A percentile compares a stretch with the other conserved stretches of the same genome.
Evolutionary conservation across 768 basidiomycete species (phyloP).

Genomic region (Phlebiopsis flavidoalba): DNA sequence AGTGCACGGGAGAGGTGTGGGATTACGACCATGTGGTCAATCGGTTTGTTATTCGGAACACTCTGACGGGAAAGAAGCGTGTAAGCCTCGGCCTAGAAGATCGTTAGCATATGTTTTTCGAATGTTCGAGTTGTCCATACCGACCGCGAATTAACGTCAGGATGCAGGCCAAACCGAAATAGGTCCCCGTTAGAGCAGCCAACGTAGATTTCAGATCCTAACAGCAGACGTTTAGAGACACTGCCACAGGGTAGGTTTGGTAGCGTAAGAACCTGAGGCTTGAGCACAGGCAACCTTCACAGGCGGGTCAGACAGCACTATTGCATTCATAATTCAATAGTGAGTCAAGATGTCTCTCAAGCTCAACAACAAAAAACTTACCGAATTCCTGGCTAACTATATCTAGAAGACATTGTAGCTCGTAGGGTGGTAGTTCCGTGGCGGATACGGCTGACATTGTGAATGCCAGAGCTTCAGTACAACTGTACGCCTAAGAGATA

Average conservation of each 20-base stretch:
- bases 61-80: conserved; percentile 43
- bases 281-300: conserved; percentile 37
- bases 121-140: conserved; percentile 26
- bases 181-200: conserved; percentile 85
- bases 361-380: background rate
- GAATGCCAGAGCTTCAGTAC: too few relatives aligned
- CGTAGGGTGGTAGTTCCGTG: conserved; percentile 54
- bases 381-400: conserved; percentile 17
- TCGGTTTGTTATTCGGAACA: conserved; percentile 60
- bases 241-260: background rate
- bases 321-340: background rate
- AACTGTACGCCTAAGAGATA: too few relatives aligned
- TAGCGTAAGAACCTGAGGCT: conserved; percentile 43
- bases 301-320: conserved; percentile 8
- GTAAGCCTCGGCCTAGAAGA: conserved; percentile 20
- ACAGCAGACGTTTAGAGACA: background rate
- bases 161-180: conserved; percentile 70
- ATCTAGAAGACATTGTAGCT: conserved; percentile 29
- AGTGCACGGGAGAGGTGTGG: conserved; percentile 72
- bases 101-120: background rate
- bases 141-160: conserved; percentile 40
- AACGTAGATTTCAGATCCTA: conserved; percentile 82
- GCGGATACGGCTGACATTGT: background rate
- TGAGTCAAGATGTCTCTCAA: background rate
- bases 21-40: conserved; percentile 77